Base-by-base conservation (phyloP, 2,329 filamentous ascomycete genomes). In the Penicillium janthinellum region DNA sequence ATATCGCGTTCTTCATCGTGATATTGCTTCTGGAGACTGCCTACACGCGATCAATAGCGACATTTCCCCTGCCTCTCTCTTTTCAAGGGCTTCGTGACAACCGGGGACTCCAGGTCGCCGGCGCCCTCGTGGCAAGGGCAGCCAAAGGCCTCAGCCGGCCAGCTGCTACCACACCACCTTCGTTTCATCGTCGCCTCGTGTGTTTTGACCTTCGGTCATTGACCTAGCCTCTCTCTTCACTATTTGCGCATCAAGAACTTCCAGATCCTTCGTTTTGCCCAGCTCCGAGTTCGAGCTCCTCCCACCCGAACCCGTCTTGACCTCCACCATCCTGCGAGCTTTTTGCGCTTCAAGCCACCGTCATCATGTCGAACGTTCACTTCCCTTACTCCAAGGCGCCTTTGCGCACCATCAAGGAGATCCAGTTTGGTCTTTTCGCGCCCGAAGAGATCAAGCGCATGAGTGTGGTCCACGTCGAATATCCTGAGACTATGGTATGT, bases 391-490 rank as follows among this genome's bases (percentile, higher is more conserved):
- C 91, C 77, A 93, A 90, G 86, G 93, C 91, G 86, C 93, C 93
- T 78, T 86, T 98, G 86, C 94, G 95, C 84, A 96, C 90, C 68
- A 93, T 99, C 73, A 90, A 97, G 85, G 96, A 99, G 85, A 96
- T 99, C 72, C 96, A 99, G 84, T 99, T 99, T 76, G 95, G 95
- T 75, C 86, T 99, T 75, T 87, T 99, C 79, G 96, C 95, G 38
- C 95, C 95, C 28, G 95, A 99, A 77, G 96, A 99, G 83, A 96
- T 98, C 80, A 98, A 99, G 84, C 93, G 90, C 73, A 96, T 98
- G 92, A 97, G 93, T 79, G 94, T 98, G 65, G 90, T 89, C 70
- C 91, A 96, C 77, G 94, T 99, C 76, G 86, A 95, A 77, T 98
- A 97, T 75, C 93, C 95, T n/a, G 95, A 99, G 83, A 98, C 95